Conservation (phyloP, 441 rosid genomes). For the Syzygium syzygioides region DNA sequence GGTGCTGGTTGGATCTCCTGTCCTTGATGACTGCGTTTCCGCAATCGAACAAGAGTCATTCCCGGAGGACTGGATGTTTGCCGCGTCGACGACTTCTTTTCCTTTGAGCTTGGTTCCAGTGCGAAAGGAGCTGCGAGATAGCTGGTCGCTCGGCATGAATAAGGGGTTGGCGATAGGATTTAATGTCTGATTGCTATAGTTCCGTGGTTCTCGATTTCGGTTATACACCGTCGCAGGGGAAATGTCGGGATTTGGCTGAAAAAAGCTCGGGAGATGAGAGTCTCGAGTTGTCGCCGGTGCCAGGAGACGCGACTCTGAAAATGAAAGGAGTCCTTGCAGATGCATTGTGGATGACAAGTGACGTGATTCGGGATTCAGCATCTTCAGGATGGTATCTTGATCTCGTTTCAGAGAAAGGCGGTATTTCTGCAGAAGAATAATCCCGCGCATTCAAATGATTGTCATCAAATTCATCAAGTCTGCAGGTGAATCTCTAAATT, state of each 20-base stretch:
- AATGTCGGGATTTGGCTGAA: conserved; percentile 1
- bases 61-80: neutral
- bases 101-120: neutral
- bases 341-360: conserved; percentile 2
- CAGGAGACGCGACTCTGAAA: neutral
- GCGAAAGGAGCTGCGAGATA: neutral
- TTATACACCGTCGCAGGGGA: neutral
- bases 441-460: neutral
- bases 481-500: neutral
- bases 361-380: neutral
- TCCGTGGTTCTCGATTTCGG: neutral
- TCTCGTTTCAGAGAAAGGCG: conserved; percentile 25
- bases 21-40: neutral
- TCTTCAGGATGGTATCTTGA: conserved; percentile 11
- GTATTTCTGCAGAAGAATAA: conserved; percentile 25
- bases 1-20: neutral
- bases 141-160: neutral
- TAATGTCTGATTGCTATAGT: neutral
- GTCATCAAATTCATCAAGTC: neutral
- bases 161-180: neutral
- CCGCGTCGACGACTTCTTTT: neutral
- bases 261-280: neutral
- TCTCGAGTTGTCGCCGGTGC: neutral
- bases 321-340: neutral
- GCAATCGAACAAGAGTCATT: neutral